Base-by-base conservation (phyloP, 2,329 filamentous ascomycete genomes). In the Hypoxylon sp. region DNA sequence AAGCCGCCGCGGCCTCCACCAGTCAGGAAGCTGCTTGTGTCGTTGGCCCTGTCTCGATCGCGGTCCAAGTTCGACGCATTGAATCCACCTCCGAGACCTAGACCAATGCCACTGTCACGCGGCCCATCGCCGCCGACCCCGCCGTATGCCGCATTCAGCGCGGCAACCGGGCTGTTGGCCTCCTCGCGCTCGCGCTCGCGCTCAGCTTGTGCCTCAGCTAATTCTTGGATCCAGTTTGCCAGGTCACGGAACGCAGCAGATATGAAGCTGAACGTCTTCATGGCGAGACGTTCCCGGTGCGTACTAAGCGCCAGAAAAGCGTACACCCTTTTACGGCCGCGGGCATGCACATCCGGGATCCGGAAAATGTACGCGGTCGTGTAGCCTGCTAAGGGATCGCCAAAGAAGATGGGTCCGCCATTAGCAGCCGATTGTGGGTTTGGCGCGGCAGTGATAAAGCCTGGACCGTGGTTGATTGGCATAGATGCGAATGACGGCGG, bases 321-420 rank as follows among this genome's bases (percentile, higher is more conserved):
- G 72, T 91, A 91, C 11, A 90, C 86, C n/a, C 89, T 84, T 76
- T 89, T 88, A 70, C 89, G 86, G 3, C 89, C 89, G 11, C 89
- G 86, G 12, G 89, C 89, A 67, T 89, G 88, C 33, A 89, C 81
- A 73, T 91, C 89, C 5, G 88, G 86, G 42, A 91, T 89, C 24
- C 89, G 88, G 73, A 91, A 91, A 68, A 91, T 89, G 76, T 89
- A 91, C 12, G 88, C 89, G 0, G 88, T 91, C 0, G 89, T 91
- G 76, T 90, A 91, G 28, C 89, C 89, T 1, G 88, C 85, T 0
- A 85, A 75, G 1, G 87, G 83, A 71, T 91, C 89, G 28, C 89
- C 89, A 64, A 91, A 91, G 75, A 91, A 90, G 55, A 91, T 89
- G 28, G 89, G 87, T 0, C 88, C 88, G 2, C 88, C 88, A 2